Conservation (phyloP, 2,329 filamentous ascomycete species). For the Didymella glomerata region DNA sequence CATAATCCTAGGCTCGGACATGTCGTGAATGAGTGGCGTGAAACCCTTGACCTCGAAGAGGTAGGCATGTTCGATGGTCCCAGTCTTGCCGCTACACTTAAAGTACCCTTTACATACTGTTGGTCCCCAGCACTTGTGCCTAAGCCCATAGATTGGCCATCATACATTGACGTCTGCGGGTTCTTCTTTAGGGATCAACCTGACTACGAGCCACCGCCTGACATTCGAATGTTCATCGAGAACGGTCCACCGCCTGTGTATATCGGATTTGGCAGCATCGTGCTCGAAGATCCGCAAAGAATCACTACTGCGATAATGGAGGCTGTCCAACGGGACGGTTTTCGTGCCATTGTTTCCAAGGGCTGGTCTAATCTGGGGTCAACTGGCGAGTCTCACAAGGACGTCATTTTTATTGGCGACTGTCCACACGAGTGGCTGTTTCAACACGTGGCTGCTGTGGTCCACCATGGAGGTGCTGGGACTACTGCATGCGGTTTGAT, state of each 20-base stretch:
- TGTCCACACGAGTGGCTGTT: constrained; percentile 89
- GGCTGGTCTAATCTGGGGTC: constrained; percentile 51
- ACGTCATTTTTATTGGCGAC: constrained; percentile 67
- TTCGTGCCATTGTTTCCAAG: constrained; percentile 62
- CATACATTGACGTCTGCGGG: constrained; percentile 49
- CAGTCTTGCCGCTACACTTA: constrained; percentile 18
- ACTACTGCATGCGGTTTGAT: constrained; percentile 75
- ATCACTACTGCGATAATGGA: constrained; percentile 57
- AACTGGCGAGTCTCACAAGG: constrained; percentile 42
- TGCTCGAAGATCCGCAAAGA: constrained; percentile 60
- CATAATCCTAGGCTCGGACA: constrained; percentile 24
- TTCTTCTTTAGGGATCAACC: constrained; percentile 56
- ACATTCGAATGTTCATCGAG: constrained; percentile 55
- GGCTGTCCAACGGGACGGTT: constrained; percentile 49
- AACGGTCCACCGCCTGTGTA: constrained; percentile 62
- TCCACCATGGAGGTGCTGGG: constrained; percentile 87
- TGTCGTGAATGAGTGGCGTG: constrained; percentile 56
- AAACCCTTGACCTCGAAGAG: constrained; percentile 4
- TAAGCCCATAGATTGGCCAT: constrained; percentile 32
- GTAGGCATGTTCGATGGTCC: constrained; percentile 27
- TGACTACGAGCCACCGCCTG: constrained; percentile 51
- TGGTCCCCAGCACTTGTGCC: constrained; percentile 52
- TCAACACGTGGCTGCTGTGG: constrained; percentile 76
- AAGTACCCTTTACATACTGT: constrained; percentile 57
- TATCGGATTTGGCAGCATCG: constrained; percentile 66